Conservation (phyloP, 345 rosid species). For the Camelina sativa region DNA sequence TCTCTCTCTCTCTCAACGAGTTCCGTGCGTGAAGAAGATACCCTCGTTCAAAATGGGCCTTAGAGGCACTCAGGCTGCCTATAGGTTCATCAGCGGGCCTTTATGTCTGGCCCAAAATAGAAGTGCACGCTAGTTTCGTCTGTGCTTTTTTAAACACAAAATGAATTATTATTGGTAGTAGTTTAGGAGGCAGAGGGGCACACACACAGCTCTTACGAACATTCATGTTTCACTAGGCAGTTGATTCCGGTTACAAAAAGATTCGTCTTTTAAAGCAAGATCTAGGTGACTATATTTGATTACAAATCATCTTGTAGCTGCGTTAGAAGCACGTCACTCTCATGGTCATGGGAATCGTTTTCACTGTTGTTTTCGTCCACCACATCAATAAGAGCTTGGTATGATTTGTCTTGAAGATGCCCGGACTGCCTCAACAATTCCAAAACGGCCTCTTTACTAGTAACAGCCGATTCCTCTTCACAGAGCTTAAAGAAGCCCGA, state of each 20-base stretch:
- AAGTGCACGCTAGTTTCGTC: not conserved
- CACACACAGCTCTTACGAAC: not conserved
- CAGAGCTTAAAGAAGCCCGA: constrained; percentile 65
- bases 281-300: constrained; percentile 1
- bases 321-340: constrained; percentile 45
- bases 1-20: not conserved
- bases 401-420: constrained; percentile 55
- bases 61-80: not conserved
- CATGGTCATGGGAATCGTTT: constrained; percentile 39
- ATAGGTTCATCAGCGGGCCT: constrained; percentile 14
- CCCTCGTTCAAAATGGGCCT: constrained; percentile 9
- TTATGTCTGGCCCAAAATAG: constrained; percentile 1
- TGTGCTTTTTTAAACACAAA: not conserved
- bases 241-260: constrained; percentile 18
- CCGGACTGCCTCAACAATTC: constrained; percentile 62
- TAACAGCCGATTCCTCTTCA: constrained; percentile 58
- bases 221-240: constrained; percentile 19
- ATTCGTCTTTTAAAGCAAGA: constrained; percentile 18
- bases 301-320: constrained; percentile 55
- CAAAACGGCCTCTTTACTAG: constrained; percentile 59
- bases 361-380: constrained; percentile 32
- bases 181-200: too few relatives aligned
- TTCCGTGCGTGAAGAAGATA: constrained; percentile 6
- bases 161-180: too few relatives aligned
- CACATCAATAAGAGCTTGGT: constrained; percentile 54